A percentile compares a stretch with the other conserved stretches of the same genome.
These are phyloP conservation scores for Eimeria mitis DNA, from an alignment of 169 alveolate species.

Conservation along the genomic window DNA sequence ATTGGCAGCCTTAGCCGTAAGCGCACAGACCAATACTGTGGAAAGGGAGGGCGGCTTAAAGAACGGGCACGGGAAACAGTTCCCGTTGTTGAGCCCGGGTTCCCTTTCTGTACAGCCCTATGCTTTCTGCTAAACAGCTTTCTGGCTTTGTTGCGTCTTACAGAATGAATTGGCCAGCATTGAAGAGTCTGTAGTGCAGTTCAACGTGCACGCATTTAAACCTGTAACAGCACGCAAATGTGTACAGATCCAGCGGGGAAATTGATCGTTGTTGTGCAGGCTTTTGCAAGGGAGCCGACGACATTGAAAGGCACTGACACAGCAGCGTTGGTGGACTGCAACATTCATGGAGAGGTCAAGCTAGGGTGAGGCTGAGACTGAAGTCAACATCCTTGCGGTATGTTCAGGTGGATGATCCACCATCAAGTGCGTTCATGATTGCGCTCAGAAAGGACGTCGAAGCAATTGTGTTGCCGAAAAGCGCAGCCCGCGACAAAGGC, in stretches of 20 bases:
- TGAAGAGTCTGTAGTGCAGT: not conserved
- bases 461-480: constrained; percentile 45
- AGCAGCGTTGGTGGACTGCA: constrained; percentile 52
- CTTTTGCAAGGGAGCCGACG: constrained; percentile 18
- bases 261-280: constrained; percentile 25
- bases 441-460: constrained; percentile 64
- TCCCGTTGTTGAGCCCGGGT: not conserved
- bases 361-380: constrained; percentile 27
- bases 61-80: no score
- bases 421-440: not conserved
- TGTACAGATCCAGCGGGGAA: not conserved
- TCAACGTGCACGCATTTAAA: not conserved
- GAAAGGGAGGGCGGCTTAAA: no score
- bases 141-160: not conserved
- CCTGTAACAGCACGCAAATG: not conserved
- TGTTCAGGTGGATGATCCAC: not conserved
- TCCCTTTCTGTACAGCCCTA: not conserved
- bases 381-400: not conserved
- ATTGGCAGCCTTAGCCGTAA: constrained; percentile 48
- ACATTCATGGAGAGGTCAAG: constrained; percentile 29
- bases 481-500: constrained; percentile 46
- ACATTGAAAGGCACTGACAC: constrained; percentile 16
- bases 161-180: not conserved
- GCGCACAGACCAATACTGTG: not conserved
- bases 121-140: not conserved